Evolutionary conservation across 225 moss, liverwort and hornwort genomes (phyloP), one percentile per base, ranked within the genome.

Genomic region (Asterella californica): DNA sequence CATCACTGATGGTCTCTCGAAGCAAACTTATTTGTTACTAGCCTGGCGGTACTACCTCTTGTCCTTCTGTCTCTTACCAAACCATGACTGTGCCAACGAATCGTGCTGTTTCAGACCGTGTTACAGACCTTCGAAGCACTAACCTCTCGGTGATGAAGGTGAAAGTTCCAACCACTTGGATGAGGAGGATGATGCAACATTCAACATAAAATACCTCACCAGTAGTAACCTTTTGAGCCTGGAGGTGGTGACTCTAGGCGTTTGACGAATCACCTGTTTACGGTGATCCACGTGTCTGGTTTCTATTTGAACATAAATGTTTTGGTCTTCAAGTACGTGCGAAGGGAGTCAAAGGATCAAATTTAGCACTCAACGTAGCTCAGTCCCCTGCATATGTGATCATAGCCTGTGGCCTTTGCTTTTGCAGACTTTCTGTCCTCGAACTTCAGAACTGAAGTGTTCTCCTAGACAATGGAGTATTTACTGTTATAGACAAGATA

Each of bases 191-290:
- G 99, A 95, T 80, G 93, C 94, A 61, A 93, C 92, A 21, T 99
- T 95, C 79, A 99, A 99, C 71, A 99, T 99, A 21, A 99, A 99
- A 81, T 99, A 99, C 75, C 93, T 99, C 18, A 99, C 99, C 0
- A 95, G 99, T 81, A 93, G 93, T 85, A 99, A 99, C 80, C 94
- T 99, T 50, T 90, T 99, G 89, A 95, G 93, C 79, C 88, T 99
- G 80, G 99, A 99, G 83, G 87, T 87, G 57, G 32, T 53, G 14
- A 19, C 48, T 57, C 47, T 71, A 47, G 21, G 25, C 47, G 4
- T 52, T 24, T 37, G 48, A 65, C 12, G 8, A 21, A 65, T 32
- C 11, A 65, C 4, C n/a, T 57, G 0, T 24, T 57, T 57, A 24
- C 17, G 3, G 6, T 57, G 17, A 52, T 52, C 2, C 52, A 52